These are phyloP conservation scores for Suillus paluster DNA, from an alignment of 768 basidiomycete genomes.

Conservation along the genomic window DNA sequence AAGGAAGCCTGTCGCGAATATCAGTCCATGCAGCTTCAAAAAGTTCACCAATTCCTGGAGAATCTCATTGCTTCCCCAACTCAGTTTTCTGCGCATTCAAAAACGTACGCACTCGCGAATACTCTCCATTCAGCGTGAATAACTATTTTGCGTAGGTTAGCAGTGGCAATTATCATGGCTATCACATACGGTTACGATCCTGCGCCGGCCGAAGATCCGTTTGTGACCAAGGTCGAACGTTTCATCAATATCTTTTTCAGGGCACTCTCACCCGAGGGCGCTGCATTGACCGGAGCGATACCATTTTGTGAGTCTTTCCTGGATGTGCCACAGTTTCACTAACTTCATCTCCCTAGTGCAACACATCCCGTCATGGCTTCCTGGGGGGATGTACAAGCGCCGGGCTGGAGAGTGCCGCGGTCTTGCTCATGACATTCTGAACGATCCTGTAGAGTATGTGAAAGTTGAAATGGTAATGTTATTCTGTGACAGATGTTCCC, in stretches of 20 bases:
- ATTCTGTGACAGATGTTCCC: neutral
- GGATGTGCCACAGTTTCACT: neutral
- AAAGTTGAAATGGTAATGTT: constrained; percentile 24
- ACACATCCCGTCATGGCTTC: constrained; percentile 39
- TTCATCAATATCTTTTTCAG: constrained; percentile 15
- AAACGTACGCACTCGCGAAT: constrained; percentile 24
- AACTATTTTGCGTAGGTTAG: constrained; percentile 17
- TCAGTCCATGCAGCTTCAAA: constrained; percentile 17
- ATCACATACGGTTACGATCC: constrained; percentile 31
- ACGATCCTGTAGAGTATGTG: constrained; percentile 26
- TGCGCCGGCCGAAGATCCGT: constrained; percentile 26
- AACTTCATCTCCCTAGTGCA: constrained; percentile 12
- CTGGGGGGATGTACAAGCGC: constrained; percentile 32
- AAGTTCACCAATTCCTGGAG: constrained; percentile 26
- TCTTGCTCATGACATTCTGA: constrained; percentile 26
- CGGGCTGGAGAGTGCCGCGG: constrained; percentile 20
- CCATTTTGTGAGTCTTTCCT: constrained; percentile 27
- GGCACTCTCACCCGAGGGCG: constrained; percentile 25
- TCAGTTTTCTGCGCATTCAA: constrained; percentile 20
- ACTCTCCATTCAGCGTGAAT: neutral
- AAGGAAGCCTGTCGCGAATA: constrained; percentile 18
- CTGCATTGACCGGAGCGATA: constrained; percentile 23
- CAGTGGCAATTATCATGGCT: constrained; percentile 28
- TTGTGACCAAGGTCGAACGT: constrained; percentile 25
- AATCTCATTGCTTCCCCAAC: constrained; percentile 25